Evolutionary conservation across 139 green algal genomes (phyloP), one percentile per base, ranked within the genome.

Genomic region (Tetradesmus lagerheimii): DNA sequence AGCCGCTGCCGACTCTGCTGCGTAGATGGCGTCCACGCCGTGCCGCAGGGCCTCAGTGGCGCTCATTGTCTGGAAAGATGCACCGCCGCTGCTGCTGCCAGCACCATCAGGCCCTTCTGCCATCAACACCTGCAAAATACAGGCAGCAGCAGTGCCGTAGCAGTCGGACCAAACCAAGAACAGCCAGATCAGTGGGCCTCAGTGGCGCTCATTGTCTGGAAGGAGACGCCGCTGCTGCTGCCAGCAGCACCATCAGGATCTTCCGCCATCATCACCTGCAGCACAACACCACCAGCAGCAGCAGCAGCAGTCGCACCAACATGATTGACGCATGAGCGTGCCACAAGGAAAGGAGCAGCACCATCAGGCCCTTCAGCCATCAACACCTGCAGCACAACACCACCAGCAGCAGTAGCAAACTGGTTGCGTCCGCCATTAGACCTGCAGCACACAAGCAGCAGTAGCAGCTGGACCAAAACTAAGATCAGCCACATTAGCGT

Each of bases 21-120:
- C 71, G 41, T 20, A 11, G 20, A n/a, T 71, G 57, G 31, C 57
- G 16, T 71, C 57, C 57, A 71, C 23, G 57, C 57, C 57, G 20
- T 71, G 71, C 71, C 71, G 18, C n/a, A 79, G 71, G 14, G 71
- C 71, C 31, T 79, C 71, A 41, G 71, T 79, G n/a, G 71, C 71
- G n/a, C 71, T 79, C 31, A 79, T 23, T 12, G 31, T 38, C 71
- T 79, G 71, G 71, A 79, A 79, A 20, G n/a, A 79, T 38, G 71
- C 71, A 23, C 71, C 71, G 31, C 29, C 20, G n/a, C 31, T 38
- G 71, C 71, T 38, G 71, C 71, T n/a, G n/a, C n/a, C 31, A 79
- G 31, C 11, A 38, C 71, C 71, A 9, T 38, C 71, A 71, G 57
- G 20, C 18, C 57, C 57, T 23, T 71, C 57, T 31, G 57, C 25